Conservation (phyloP, 176 grass and related monocot genomes). For the Rhipidocladum racemiflorum region DNA sequence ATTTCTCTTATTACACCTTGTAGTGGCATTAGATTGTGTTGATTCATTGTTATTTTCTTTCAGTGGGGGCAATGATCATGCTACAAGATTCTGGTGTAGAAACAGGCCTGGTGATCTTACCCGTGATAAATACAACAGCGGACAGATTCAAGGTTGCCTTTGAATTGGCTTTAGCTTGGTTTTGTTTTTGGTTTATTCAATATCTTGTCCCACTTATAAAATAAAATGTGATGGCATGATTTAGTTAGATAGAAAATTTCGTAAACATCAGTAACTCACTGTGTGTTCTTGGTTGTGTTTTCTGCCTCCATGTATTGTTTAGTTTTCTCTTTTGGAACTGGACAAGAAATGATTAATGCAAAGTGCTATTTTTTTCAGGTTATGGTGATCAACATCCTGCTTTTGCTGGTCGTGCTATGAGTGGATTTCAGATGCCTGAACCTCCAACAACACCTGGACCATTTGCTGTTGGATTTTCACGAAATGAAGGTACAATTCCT, state of each 20-base stretch:
- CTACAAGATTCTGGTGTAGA: conserved; percentile 96
- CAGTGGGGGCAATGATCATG: conserved; percentile 96
- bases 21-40: background rate
- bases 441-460: conserved; percentile 61
- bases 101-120: conserved; percentile 92
- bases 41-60: conserved; percentile 24
- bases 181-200: conserved; percentile 21
- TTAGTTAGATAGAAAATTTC: conserved; percentile 16
- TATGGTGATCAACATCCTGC: conserved; percentile 77
- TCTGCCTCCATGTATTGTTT: background rate
- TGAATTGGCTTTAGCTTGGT: conserved; percentile 19
- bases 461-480: conserved; percentile 64
- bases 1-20: background rate
- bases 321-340: background rate
- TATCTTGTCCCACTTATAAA: background rate
- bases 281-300: background rate
- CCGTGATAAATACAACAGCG: conserved; percentile 83
- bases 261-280: background rate
- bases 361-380: conserved; percentile 48
- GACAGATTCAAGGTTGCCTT: conserved; percentile 61
- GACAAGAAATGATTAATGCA: background rate
- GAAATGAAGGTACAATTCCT: conserved; percentile 83
- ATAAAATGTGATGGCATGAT: background rate
- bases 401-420: conserved; percentile 48
- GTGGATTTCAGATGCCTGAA: conserved; percentile 70